Evolutionary conservation across 73 alveolate genomes (phyloP), one percentile per base, ranked within the genome.

Genomic region (Paramecium tetraurelia): DNA sequence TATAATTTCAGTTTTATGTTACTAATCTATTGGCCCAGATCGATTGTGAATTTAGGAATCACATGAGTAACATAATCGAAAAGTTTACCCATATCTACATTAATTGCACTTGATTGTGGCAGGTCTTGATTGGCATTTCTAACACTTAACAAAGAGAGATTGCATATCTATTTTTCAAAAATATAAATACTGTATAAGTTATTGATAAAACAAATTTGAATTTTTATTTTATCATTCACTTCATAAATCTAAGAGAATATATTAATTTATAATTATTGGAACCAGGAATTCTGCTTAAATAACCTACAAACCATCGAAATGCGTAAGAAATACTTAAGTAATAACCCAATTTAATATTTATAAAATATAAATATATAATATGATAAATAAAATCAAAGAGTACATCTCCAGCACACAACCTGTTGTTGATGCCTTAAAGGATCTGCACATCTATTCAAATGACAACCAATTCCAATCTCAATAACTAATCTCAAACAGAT

Each of bases 101-200:
- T 80, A 46, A 43, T 22, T 44, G 20, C 90, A 80, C 20, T 80
- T 80, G 31, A 80, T 46, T 1, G 90, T 80, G 2, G 90, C 90
- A 16, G 90, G 90, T 80, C 90, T 80, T 80, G 44, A 46, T 80
- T 80, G 57, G 43, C 90, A 80, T 46, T 80, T 80, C 33, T 80
- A 63, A 48, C 90, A 80, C 27, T 46, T 80, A 24, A 80, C 72
- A 46, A 80, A 80, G 50, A 80, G 90, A 18, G 90, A 80, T 46
- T 80, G 75, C 90, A 80, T 80, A 53, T 63, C 27, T 63, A 33
- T 18, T 27, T 27, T 63, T 31, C 4, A n/a, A 63, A 31, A 63
- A 63, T 31, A 31, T 31, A 31, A 63, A 12, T 63, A 63, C 46
- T 63, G 22, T 27, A 63, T 31, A 63, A 12, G 41, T 63, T 63